Evolutionary conservation across 257 asterid species (phyloP).

Genomic region (Solanum chilense): DNA sequence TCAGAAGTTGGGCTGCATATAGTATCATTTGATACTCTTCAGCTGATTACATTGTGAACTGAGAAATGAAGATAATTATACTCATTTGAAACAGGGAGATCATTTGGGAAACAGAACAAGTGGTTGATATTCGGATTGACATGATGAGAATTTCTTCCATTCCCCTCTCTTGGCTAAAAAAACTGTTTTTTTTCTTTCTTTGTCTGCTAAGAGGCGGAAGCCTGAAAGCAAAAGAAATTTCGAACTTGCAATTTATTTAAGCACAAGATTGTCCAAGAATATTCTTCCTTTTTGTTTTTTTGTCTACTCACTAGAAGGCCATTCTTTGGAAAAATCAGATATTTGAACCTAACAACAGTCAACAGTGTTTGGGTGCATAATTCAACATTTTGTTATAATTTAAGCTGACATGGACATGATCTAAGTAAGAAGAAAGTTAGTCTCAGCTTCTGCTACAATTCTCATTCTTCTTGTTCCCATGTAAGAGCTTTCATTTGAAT

Average conservation of each 20-base stretch:
- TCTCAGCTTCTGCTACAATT: not conserved
- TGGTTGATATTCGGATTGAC: not conserved
- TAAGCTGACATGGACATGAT: not conserved
- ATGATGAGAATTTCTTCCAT: not conserved
- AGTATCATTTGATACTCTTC: not conserved
- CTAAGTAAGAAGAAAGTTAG: not conserved
- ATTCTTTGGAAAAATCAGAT: not conserved
- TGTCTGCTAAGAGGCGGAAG: not conserved
- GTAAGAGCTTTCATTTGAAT: not conserved
- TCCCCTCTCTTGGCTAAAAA: not conserved
- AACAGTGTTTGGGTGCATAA: not conserved
- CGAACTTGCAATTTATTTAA: not conserved
- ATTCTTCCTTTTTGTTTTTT: not conserved
- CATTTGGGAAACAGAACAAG: not conserved
- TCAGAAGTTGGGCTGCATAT: not conserved
- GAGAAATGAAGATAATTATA: not conserved
- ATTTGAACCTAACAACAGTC: not conserved
- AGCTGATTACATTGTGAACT: not conserved
- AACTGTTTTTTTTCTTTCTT: too few species aligned
- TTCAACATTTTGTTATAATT: not conserved
- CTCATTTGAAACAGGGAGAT: not conserved
- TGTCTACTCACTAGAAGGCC: not conserved
- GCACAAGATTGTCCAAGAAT: not conserved
- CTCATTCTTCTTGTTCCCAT: not conserved
- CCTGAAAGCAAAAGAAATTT: not conserved